Percentiles rank a stretch among this genome's conserved stretches.
Conservation (phyloP, 1,284 basidiomycete species). For the Singerocomus inundabilis region DNA sequence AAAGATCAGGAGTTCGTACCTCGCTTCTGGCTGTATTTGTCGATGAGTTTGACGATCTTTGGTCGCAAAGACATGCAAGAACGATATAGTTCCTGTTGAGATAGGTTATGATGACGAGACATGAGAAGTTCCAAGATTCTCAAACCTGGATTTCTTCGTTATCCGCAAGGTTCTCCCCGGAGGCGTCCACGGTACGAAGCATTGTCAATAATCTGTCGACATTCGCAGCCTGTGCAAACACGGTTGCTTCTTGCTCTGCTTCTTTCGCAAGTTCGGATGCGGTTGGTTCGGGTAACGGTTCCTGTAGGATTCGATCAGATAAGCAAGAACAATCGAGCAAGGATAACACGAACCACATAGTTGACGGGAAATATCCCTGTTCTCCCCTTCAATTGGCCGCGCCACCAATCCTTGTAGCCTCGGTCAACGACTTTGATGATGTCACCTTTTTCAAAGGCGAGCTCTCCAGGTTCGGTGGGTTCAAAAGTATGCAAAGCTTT, state of each 20-base stretch:
- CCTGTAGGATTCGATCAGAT: constrained; percentile 43
- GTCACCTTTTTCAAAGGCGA: constrained; percentile 92
- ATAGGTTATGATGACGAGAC: neutral
- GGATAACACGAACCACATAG: constrained; percentile 72
- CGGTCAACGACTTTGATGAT: constrained; percentile 95
- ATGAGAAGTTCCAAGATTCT: neutral
- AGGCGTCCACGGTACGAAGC: constrained; percentile 75
- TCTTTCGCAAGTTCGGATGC: constrained; percentile 78
- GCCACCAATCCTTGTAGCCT: constrained; percentile 98
- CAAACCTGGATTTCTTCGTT: constrained; percentile 90
- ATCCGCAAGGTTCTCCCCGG: constrained; percentile 85
- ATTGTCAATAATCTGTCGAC: constrained; percentile 87
- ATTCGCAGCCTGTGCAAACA: constrained; percentile 82
- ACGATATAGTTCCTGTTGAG: constrained; percentile 80
- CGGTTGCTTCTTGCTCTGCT: constrained; percentile 84
- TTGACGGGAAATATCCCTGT: constrained; percentile 99
- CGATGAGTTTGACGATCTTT: constrained; percentile 94
- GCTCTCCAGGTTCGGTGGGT: constrained; percentile 86
- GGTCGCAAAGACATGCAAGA: constrained; percentile 86
- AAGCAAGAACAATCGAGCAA: neutral
- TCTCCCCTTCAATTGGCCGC: constrained; percentile 88
- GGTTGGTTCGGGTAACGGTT: constrained; percentile 86
- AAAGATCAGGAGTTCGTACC: constrained; percentile 40
- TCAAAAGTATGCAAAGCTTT: constrained; percentile 90
- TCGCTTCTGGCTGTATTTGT: constrained; percentile 96